Conservation (phyloP, 306 rosid genomes). For the Senna siamea region DNA sequence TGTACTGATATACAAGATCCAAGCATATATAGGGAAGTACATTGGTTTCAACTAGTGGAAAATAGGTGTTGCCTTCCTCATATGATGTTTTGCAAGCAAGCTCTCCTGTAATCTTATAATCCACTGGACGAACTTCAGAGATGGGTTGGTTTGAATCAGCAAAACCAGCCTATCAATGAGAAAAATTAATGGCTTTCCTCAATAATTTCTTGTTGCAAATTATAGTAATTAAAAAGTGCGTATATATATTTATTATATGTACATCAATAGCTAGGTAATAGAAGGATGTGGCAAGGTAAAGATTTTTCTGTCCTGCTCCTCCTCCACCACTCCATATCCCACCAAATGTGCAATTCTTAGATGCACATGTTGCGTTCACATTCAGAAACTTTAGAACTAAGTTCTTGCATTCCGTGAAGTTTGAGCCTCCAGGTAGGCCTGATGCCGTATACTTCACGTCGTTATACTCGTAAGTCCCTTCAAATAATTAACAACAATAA, state of each 20-base stretch:
- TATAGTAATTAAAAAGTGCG: too few relatives aligned
- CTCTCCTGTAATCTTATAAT: constrained; percentile 58
- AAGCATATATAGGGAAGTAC: constrained; percentile 65
- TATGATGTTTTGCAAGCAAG: constrained; percentile 62
- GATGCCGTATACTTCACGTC: constrained; percentile 51
- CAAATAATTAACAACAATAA: not conserved
- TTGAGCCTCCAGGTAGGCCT: constrained; percentile 54
- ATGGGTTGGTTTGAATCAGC: constrained; percentile 49
- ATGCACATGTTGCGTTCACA: constrained; percentile 52
- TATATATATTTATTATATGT: too few relatives aligned
- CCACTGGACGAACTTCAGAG: constrained; percentile 51
- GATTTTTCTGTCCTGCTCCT: constrained; percentile 65
- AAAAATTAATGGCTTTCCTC: too few relatives aligned
- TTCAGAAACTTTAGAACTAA: constrained; percentile 57
- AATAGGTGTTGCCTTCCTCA: constrained; percentile 50
- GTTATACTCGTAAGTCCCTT: constrained; percentile 57
- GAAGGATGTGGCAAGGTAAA: constrained; percentile 78
- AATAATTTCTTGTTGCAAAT: too few relatives aligned
- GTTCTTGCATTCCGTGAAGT: constrained; percentile 52
- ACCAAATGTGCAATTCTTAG: constrained; percentile 71
- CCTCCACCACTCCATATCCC: constrained; percentile 90
- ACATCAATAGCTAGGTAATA: constrained; percentile 74
- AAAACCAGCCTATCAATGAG: constrained; percentile 59
- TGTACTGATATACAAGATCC: constrained; percentile 72
- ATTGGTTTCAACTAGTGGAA: constrained; percentile 37